Evolutionary conservation across 495 filamentous ascomycete species (phyloP).

Genomic region (Oidiodendron maius): DNA sequence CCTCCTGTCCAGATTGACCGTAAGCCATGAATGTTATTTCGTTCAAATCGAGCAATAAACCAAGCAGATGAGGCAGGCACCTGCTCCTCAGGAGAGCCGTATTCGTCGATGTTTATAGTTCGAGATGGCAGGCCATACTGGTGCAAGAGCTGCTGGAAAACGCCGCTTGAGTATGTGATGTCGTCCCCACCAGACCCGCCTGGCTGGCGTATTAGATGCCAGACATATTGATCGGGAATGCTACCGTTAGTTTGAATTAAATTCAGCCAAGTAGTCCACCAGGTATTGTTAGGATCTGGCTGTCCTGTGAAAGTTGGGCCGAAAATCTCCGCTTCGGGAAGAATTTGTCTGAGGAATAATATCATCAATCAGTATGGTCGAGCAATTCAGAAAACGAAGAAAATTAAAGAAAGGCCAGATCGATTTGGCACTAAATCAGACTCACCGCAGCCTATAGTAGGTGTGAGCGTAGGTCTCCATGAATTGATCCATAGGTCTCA

Average conservation of each 20-base stretch:
- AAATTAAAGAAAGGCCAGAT: too few relatives aligned
- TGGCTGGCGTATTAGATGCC: constrained; percentile 19
- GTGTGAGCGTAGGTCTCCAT: constrained; percentile 26
- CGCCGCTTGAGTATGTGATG: constrained; percentile 20
- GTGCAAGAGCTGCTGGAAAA: constrained; percentile 16
- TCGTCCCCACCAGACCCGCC: constrained; percentile 22
- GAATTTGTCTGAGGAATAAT: not conserved
- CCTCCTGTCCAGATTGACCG: constrained; percentile 33
- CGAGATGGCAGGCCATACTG: constrained; percentile 23
- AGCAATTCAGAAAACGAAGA: too few relatives aligned
- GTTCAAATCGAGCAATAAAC: constrained; percentile 33
- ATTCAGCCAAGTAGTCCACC: constrained; percentile 27
- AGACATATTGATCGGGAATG: constrained; percentile 34
- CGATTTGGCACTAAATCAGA: too few relatives aligned
- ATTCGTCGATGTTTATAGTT: constrained; percentile 38
- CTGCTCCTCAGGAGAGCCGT: constrained; percentile 29
- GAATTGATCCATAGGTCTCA: constrained; percentile 23
- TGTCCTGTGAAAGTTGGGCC: constrained; percentile 23
- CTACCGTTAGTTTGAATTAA: constrained; percentile 23
- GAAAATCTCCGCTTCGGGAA: constrained; percentile 6
- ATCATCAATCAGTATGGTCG: not conserved
- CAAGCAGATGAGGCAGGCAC: constrained; percentile 30
- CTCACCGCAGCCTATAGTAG: constrained; percentile 22
- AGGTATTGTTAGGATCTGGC: constrained; percentile 19
- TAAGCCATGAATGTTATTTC: constrained; percentile 29